Base-by-base conservation (phyloP, 2,329 filamentous ascomycete genomes). In the Ascocoryne sarcoides region DNA sequence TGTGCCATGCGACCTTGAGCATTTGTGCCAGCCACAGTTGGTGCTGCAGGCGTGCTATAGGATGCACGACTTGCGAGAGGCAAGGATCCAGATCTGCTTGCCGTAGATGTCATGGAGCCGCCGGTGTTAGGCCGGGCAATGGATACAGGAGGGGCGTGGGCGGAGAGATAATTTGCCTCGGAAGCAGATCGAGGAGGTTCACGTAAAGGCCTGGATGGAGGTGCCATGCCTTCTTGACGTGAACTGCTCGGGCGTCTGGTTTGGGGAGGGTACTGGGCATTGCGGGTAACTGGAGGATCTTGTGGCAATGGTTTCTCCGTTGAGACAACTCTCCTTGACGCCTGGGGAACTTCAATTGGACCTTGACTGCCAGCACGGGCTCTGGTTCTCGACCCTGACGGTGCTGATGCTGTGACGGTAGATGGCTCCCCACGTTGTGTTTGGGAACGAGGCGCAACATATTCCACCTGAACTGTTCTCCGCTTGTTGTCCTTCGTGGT, bases 391-490 rank as follows among this genome's bases (percentile, higher is more conserved):
- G 72, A 52, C 16, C 42, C 46, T 12, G 46, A 39, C 48, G 63
- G 40, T 49, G 62, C 44, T 12, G 46, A 40, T 36, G 51, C 51
- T 36, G 60, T 52, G 10, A 59, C 58, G 26, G 57, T 47, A 4
- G 62, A 49, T 32, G 53, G 44, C 39, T 60, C 62, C 15, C 59
- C 87, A 49, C 90, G 77, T 47, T 82, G 75, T 1, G 90, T 95
- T 57, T 90, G 80, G 4, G 87, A 93, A 18, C 82, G 80, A 17
- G 92, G 92, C 15, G 89, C 84, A 42, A 96, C 92, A 62, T 98
- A 98, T 67, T 98, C 92, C 46, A 98, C 85, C 65, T 98, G 92
- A 0, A 98, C 87, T 0, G 92, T 98, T 53, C 89, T 79, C 42
- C 92, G 80, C 65, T 96, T 96, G 55, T 83, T 83, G 59, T 95